Base-by-base conservation (phyloP, 306 rosid species). In the Cucurbita pepo region DNA sequence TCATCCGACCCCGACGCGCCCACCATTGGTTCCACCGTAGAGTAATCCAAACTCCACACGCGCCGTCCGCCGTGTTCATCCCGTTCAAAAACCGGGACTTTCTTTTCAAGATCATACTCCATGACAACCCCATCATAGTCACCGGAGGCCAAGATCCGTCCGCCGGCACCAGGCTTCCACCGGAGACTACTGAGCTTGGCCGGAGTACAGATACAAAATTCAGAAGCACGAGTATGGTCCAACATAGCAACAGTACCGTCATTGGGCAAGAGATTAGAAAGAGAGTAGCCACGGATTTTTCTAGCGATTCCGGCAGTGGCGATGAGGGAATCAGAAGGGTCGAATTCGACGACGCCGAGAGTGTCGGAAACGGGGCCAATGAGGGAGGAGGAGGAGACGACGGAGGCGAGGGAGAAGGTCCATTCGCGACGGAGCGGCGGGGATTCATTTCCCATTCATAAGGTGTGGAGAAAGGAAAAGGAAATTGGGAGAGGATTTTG, bases 61-160 rank as follows among this genome's bases (percentile, higher is more conserved):
- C 89, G 81, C 7, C 92, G 85, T 5, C 92, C 92, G 2, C 88
- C 88, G 60, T 87, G 92, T 75, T 87, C 92, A 74, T 87, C 92
- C 1, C 92, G 83, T 79, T 87, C 92, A 21, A 83, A 87, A 25
- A 87, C 44, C 0, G 92, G 92, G 0, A 74, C 34, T 30, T 56
- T 73, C 3, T 47, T 62, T 30, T 85, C 88, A 1, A 87, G 83
- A 47, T 87, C 92, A 56, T 87, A 87, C 77, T 87, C 92, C 72
- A 53, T 79, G 11, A 87, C 82, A 36, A 85, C 89, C 16, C 92
- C 92, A 30, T 87, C 92, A 69, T 87, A 87, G 80, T 87, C 92
- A 0, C 89, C 89, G 16, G 89, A 74, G 10, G 88, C 85, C 10
- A 87, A 34, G 16, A 87, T 50, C 74, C 82, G 82, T 0, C 79